These are phyloP conservation scores for Microstroma glucosiphilum DNA, from an alignment of 1,284 basidiomycete species.

Conservation along the genomic window DNA sequence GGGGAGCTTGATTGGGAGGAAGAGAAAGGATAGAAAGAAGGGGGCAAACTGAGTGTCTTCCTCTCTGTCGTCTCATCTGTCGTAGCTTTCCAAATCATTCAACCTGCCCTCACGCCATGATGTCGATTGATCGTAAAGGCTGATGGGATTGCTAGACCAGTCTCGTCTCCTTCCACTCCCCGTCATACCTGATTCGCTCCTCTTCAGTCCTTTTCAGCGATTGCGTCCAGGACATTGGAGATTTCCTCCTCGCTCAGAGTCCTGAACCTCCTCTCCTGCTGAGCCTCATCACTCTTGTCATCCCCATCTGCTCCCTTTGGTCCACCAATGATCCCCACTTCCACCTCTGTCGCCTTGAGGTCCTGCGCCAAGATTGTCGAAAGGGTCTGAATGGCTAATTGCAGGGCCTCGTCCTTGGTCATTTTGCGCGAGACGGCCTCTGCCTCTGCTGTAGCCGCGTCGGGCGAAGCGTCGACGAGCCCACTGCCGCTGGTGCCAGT, in stretches of 20 bases:
- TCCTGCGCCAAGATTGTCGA: conserved; percentile 89
- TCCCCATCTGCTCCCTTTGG: conserved; percentile 16
- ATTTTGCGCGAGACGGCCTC: conserved; percentile 27
- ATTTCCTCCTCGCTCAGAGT: conserved; percentile 42
- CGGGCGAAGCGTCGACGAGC: conserved; percentile 12
- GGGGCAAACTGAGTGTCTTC: conserved; percentile 2
- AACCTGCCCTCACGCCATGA: too few relatives aligned
- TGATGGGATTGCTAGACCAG: too few relatives aligned
- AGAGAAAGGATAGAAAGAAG: conserved; percentile 35
- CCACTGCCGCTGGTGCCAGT: neutral
- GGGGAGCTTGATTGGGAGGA: conserved; percentile 43
- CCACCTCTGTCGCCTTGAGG: conserved; percentile 66
- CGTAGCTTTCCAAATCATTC: too few relatives aligned
- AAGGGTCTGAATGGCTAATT: conserved; percentile 92
- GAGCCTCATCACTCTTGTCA: conserved; percentile 20
- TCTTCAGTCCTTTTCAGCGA: conserved; percentile 44
- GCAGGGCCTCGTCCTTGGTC: conserved; percentile 37
- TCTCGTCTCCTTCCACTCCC: too few relatives aligned
- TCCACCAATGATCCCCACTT: conserved; percentile 55
- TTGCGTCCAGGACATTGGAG: conserved; percentile 37
- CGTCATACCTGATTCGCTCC: neutral
- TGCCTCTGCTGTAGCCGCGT: conserved; percentile 35
- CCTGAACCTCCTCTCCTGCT: conserved; percentile 35
- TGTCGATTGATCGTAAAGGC: too few relatives aligned
- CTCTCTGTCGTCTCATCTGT: neutral